Evolutionary conservation across 768 basidiomycete genomes (phyloP), one percentile per base, ranked within the genome.

Genomic region (Suillus lakei): DNA sequence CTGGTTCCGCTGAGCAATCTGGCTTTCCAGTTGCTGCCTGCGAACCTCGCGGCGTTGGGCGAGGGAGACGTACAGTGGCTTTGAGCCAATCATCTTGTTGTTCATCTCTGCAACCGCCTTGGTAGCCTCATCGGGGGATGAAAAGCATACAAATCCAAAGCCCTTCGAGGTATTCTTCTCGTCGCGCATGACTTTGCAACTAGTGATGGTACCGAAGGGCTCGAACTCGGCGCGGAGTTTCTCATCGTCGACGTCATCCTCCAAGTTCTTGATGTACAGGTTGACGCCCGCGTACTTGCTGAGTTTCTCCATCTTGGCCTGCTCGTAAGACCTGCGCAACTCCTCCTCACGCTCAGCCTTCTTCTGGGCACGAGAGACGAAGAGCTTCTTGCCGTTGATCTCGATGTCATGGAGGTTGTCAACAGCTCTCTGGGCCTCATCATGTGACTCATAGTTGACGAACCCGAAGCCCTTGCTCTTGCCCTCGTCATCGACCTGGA

Each of bases 71-170:
- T 99, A 99, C 73, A 99, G 88, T 61, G 98, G 98, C 83, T 99
- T 99, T 70, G 91, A 88, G 67, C 97, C 97, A 74, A 99, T 94
- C 91, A 99, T 99, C 84, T 97, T 97, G 88, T 98, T 98, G 87
- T 99, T 99, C 96, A 99, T 98, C 84, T 99, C 98, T 63, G 95
- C 93, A 66, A 99, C 96, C 67, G 98, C 98, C 84, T 99, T 99
- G 74, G 95, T 98, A 28, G 98, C 96, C 82, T 99, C 98, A 70
- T 99, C 98, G 56, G 98, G 96, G 61, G 95, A 91, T 41, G 95
- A 95, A 85, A 95, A 99, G 81, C 98, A 99, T 72, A 99, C 98
- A 77, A 99, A 99, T 69, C 98, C 98, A 74, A 99, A 99, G 70
- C 97, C 96, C 78, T 96, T 96, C 12, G 96, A 98, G 61, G 85